Base-by-base conservation (phyloP, 768 basidiomycete genomes). In the Suillus subalutaceus region DNA sequence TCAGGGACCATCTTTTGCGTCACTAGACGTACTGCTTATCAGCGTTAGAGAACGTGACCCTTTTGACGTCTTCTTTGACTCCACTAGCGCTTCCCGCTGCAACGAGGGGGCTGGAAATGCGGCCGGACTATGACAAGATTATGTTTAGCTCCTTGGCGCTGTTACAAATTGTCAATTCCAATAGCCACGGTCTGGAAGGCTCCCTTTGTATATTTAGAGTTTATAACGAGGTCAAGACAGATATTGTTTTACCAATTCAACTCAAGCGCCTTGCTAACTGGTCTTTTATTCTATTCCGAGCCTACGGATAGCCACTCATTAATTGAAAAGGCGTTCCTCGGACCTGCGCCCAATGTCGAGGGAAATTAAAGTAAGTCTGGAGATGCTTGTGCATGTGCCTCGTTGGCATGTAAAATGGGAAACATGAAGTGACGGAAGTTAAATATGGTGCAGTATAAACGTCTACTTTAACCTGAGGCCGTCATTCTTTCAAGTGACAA, bases 41-140 rank as follows among this genome's bases (percentile, higher is more conserved):
- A 65, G 84, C 48, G 81, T 79, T 20, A 83, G 83, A 32, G 83
- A 81, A 26, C 72, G 85, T 80, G 55, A 77, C 72, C 68, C 82
- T 84, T 74, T 81, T 82, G 8, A 66, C 35, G 46, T 75, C 77
- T 50, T 62, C 59, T 23, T 67, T 71, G 50, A 67, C 61, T 44
- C 63, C 41, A 52, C 35, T 30, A 2, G 57, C 12, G 41, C 79
- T 79, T 56, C 74, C 69, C 30, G 75, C 71, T 7, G 79, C 72
- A 9, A 80, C 73, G 63, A 84, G 74, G 62, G 82, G 77, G 72
- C 76, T 79, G 50, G 78, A 76, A 68, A 84, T 71, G 73, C 79
- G 81, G 70, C 80, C 80, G 73, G 85, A 84, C n/a, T 84, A 85
- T 85, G 60, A 44, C 62, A 48, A n/a, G 32, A 16, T 60, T 59